Conservation (phyloP, 805 yeast genomes). For the Ogataea paradorogensis region DNA sequence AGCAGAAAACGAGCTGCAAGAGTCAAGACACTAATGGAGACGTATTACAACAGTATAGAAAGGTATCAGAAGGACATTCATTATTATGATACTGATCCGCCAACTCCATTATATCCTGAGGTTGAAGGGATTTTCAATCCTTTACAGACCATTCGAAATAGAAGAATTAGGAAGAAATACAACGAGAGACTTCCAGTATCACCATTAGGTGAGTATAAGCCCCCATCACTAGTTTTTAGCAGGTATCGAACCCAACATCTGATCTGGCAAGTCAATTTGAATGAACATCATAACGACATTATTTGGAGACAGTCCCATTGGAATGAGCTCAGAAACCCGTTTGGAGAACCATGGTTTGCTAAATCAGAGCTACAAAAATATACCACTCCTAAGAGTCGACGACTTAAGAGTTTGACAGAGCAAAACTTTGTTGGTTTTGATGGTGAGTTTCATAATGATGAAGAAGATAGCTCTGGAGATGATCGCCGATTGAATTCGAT, state of each 20-base stretch:
- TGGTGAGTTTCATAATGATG: slow-evolving; percentile 24
- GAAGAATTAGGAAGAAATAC: slow-evolving; percentile 53
- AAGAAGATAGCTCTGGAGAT: slow-evolving; percentile 15
- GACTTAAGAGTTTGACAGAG: slow-evolving; percentile 24
- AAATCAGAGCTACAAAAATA: slow-evolving; percentile 4
- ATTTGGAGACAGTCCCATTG: slow-evolving; percentile 58
- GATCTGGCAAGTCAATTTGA: slow-evolving; percentile 63
- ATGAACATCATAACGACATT: slow-evolving; percentile 55
- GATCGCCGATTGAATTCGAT: slow-evolving; percentile 21
- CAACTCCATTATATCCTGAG: slow-evolving; percentile 36
- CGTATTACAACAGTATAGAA: slow-evolving; percentile 49
- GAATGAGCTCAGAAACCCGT: slow-evolving; percentile 44
- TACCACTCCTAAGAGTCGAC: slow-evolving; percentile 7
- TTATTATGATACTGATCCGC: slow-evolving; percentile 19
- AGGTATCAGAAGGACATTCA: slow-evolving; percentile 35
- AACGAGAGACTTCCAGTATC: slow-evolving; percentile 46
- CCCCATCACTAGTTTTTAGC: slow-evolving; percentile 66
- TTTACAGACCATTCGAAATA: slow-evolving; percentile 73
- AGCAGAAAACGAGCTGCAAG: slow-evolving; percentile 47
- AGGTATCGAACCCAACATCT: slow-evolving; percentile 41
- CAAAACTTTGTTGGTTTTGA: slow-evolving; percentile 29
- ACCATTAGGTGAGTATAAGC: slow-evolving; percentile 48
- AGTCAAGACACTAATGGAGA: slow-evolving; percentile 45
- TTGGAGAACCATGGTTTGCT: slow-evolving; percentile 55
- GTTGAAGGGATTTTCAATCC: slow-evolving; percentile 79